Evolutionary conservation across 371 early-diverging fungal genomes (phyloP), one percentile per base, ranked within the genome.

Genomic region (Mucor racemosus): DNA sequence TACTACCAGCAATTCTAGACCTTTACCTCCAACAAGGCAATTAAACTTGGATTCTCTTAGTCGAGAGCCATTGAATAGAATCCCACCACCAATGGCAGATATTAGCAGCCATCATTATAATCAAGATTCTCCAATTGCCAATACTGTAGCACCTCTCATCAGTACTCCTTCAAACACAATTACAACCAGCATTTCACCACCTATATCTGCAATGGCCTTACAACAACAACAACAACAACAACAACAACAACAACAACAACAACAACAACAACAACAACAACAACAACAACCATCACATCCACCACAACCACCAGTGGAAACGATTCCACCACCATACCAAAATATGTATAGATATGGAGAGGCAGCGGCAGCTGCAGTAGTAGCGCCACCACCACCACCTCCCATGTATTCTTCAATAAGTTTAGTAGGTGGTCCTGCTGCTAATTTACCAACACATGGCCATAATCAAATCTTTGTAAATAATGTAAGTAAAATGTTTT

Each of bases 401-500:
- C 72, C 78, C 7, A 61, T 69, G 42, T 73, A 59, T 44, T 54
- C 62, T 44, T 21, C 42, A 42, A 55, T 72, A 54, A 71, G 62
- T 41, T 39, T 75, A 19, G 77, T 81, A 13, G 78, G 84, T 26
- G 84, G 84, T 4, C 78, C 81, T 14, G 78, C 75, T 14, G 84
- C 79, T 39, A 62, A 72, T 42, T 60, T 79, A 42, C 78, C 81
- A 6, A 74, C 74, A 4, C 78, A 75, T 56, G 84, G 81, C 3
- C 75, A 74, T 19, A 81, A 81, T 42, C 88, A 85, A 65, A 82
- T 88, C 26, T 85, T 82, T 73, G 81, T 88, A 33, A 84, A 80
- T 62, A 86, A 87, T 53, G 88, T 87, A 81, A 75, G 81, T 38
- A 8, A 19, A 21, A 8, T 4, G 33, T 3, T 10, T 15, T 10